A percentile compares a stretch with the other conserved stretches of the same genome.
Conservation (phyloP, 169 alveolate species). For the Eimeria maxima region DNA sequence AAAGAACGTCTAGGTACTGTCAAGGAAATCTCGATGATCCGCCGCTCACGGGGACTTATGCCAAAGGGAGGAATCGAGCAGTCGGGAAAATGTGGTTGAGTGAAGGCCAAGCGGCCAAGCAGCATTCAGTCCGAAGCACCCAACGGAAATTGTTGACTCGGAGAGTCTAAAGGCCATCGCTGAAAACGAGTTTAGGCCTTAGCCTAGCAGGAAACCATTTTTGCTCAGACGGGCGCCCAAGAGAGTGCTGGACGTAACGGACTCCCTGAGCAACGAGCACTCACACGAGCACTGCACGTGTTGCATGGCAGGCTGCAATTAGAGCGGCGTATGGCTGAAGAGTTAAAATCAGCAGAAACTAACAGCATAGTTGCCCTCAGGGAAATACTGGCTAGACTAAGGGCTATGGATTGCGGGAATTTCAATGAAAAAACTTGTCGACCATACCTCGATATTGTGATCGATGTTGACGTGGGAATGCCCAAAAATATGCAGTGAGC, state of each 20-base stretch:
- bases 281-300: background rate
- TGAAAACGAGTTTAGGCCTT: constrained; percentile 49
- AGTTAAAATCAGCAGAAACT: background rate
- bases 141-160: background rate
- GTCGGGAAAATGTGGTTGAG: background rate
- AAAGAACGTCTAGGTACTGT: background rate
- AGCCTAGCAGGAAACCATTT: constrained; percentile 72
- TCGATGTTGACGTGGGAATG: constrained; percentile 71
- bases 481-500: constrained; percentile 68
- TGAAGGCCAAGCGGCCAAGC: constrained; percentile 2
- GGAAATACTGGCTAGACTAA: background rate
- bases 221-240: constrained; percentile 77
- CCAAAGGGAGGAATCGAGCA: background rate
- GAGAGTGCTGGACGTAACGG: constrained; percentile 75
- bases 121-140: background rate
- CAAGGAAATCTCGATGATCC: background rate
- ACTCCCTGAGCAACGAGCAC: constrained; percentile 50
- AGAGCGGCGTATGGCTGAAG: background rate
- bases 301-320: background rate
- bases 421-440: background rate
- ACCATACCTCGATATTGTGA: constrained; percentile 50
- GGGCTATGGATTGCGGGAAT: background rate
- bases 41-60: background rate
- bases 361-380: background rate
- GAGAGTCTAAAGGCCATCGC: background rate